Evolutionary conservation across 1,139 yeast genomes (phyloP).

Genomic region (Pichia cactophila): DNA sequence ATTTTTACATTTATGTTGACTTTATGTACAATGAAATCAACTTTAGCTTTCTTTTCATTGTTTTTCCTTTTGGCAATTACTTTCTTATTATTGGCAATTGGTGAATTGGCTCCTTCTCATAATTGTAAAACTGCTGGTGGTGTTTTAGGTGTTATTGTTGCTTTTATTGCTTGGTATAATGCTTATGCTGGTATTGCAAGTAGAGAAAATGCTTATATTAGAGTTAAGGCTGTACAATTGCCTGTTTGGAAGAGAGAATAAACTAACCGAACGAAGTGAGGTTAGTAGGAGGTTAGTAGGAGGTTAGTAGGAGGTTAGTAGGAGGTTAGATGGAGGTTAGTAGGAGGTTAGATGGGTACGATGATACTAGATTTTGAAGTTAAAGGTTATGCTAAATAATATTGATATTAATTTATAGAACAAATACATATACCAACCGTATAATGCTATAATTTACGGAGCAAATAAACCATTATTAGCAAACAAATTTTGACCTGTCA

Average conservation of each 20-base stretch:
- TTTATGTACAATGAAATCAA: slow-evolving; percentile 67
- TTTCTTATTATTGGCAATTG: slow-evolving; percentile 58
- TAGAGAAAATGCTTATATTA: slow-evolving; percentile 58
- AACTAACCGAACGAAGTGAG: too few species aligned
- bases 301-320: too few species aligned
- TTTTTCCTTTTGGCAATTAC: slow-evolving; percentile 61
- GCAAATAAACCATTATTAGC: slow-evolving; percentile 65
- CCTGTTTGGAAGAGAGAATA: slow-evolving; percentile 16
- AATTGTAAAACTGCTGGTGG: slow-evolving; percentile 64
- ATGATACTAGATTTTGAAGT: too few species aligned
- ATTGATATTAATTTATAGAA: too few species aligned
- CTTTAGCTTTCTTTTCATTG: slow-evolving; percentile 63
- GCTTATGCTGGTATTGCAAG: slow-evolving; percentile 88
- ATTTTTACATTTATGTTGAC: slow-evolving; percentile 66
- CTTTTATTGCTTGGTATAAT: slow-evolving; percentile 80
- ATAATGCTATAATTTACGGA: slow-evolving; percentile 16
- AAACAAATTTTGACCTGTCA: slow-evolving; percentile 61
- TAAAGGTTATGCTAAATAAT: too few species aligned
- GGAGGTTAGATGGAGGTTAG: too few species aligned
- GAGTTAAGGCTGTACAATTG: slow-evolving; percentile 41
- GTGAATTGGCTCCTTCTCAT: slow-evolving; percentile 39
- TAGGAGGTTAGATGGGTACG: too few species aligned
- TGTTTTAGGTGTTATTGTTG: slow-evolving; percentile 69
- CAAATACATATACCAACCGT: too few species aligned
- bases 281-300: too few species aligned